Evolutionary conservation across 2,329 filamentous ascomycete genomes (phyloP).

Genomic region (Sclerotinia subarctica): DNA sequence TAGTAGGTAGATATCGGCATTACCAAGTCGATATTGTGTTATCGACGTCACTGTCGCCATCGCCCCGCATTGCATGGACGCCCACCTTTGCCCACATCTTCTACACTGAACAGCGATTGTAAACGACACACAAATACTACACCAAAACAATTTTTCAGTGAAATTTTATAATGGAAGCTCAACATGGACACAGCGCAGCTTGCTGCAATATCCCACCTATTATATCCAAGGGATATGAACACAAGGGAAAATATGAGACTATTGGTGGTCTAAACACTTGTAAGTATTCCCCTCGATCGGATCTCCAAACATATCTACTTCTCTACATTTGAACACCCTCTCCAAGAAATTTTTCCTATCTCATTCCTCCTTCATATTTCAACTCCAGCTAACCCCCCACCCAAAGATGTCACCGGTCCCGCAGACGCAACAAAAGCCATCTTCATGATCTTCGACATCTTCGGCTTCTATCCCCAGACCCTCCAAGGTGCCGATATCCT

Average conservation of each 20-base stretch:
- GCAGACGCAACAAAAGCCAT: constrained; percentile 54
- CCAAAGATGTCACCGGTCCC: constrained; percentile 46
- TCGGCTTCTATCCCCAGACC: constrained; percentile 68
- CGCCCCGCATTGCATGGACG: constrained; percentile 3
- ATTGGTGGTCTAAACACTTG: constrained; percentile 56
- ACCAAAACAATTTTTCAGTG: background rate
- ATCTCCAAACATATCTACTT: background rate
- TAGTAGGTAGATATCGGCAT: background rate
- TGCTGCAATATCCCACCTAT: constrained; percentile 60
- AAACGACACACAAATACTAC: background rate
- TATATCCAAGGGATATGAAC: constrained; percentile 52
- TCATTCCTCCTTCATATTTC: background rate
- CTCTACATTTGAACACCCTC: background rate
- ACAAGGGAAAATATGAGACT: constrained; percentile 55
- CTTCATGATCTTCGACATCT: constrained; percentile 60
- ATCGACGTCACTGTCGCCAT: constrained; percentile 16
- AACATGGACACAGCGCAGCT: constrained; percentile 50
- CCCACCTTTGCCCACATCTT: background rate
- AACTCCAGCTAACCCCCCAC: background rate
- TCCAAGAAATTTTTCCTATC: background rate
- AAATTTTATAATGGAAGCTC: constrained; percentile 21
- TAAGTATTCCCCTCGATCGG: constrained; percentile 31
- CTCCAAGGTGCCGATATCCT: constrained; percentile 68
- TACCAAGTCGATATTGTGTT: background rate
- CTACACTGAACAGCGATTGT: background rate